Percentiles rank a stretch among this genome's conserved stretches.
These are phyloP conservation scores for Salix suchowensis DNA, from an alignment of 345 rosid species.

Conservation along the genomic window DNA sequence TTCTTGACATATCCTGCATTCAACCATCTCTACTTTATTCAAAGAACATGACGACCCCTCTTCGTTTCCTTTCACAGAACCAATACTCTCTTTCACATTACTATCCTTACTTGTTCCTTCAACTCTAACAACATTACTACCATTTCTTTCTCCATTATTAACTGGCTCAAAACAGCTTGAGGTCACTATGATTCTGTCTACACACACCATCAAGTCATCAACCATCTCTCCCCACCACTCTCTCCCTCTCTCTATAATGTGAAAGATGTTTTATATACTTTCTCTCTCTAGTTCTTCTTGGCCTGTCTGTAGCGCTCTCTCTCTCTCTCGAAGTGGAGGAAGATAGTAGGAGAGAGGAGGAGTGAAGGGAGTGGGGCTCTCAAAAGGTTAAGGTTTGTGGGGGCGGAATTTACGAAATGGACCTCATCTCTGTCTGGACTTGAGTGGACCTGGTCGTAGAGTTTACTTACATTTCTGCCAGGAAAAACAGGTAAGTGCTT, in stretches of 20 bases:
- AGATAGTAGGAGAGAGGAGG: background rate
- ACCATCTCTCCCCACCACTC: constrained; percentile 38
- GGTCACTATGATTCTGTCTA: constrained; percentile 33
- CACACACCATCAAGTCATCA: constrained; percentile 45
- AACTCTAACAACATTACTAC: background rate
- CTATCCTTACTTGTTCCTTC: background rate
- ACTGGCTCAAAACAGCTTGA: constrained; percentile 32
- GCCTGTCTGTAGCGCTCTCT: too few relatives aligned
- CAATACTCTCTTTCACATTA: constrained; percentile 1
- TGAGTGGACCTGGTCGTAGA: background rate
- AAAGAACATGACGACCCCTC: constrained; percentile 29
- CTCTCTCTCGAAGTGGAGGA: background rate
- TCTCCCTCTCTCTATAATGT: background rate
- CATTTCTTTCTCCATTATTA: constrained; percentile 12
- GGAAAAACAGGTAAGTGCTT: background rate
- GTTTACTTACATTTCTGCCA: background rate
- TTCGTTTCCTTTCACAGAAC: constrained; percentile 1
- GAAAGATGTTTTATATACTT: background rate
- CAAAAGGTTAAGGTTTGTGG: constrained; percentile 4
- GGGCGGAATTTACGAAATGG: constrained; percentile 36
- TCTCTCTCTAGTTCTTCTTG: background rate
- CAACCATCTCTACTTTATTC: constrained; percentile 31
- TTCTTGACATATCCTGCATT: constrained; percentile 72
- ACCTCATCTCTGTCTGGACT: constrained; percentile 15
- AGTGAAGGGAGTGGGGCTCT: background rate